Conservation (phyloP, 805 yeast species). For the Metschnikowia kunwiensis region DNA sequence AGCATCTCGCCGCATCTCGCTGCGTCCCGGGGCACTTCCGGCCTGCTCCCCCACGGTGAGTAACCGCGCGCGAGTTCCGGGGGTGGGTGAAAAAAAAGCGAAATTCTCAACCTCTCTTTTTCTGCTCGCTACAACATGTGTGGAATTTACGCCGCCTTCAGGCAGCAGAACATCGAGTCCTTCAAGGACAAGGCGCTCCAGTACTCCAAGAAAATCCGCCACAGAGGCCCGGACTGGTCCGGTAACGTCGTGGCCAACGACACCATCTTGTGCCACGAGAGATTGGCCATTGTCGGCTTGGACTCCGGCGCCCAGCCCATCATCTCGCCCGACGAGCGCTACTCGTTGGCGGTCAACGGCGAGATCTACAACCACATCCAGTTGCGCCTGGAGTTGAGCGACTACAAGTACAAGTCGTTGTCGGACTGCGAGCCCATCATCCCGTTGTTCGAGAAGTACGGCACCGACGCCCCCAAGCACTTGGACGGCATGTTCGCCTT, state of each 20-base stretch:
- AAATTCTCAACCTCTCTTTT: neutral
- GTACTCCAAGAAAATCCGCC: conserved; percentile 89
- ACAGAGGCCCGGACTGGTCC: conserved; percentile 99
- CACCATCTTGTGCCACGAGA: conserved; percentile 89
- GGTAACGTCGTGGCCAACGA: conserved; percentile 86
- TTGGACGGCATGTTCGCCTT: conserved; percentile 99
- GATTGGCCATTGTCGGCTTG: conserved; percentile 95
- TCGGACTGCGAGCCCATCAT: conserved; percentile 98
- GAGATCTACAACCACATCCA: conserved; percentile 97
- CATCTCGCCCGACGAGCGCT: conserved; percentile 70
- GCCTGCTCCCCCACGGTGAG: too few species aligned
- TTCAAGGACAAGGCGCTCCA: conserved; percentile 89
- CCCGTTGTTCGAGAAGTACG: conserved; percentile 86
- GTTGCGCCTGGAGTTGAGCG: conserved; percentile 70
- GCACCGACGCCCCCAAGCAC: conserved; percentile 82
- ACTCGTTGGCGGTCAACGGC: conserved; percentile 86
- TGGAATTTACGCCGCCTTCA: conserved; percentile 94
- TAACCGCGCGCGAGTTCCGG: conserved; percentile 10
- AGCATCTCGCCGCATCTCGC: too few species aligned
- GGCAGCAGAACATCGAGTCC: conserved; percentile 70
- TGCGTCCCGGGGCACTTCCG: too few species aligned
- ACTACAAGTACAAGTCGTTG: conserved; percentile 77
- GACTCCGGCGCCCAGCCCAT: conserved; percentile 99
- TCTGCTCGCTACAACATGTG: conserved; percentile 68
- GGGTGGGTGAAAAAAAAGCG: conserved; percentile 8